These are phyloP conservation scores for Scleromitrula shiraiana DNA, from an alignment of 2,329 filamentous ascomycete species.

Conservation along the genomic window DNA sequence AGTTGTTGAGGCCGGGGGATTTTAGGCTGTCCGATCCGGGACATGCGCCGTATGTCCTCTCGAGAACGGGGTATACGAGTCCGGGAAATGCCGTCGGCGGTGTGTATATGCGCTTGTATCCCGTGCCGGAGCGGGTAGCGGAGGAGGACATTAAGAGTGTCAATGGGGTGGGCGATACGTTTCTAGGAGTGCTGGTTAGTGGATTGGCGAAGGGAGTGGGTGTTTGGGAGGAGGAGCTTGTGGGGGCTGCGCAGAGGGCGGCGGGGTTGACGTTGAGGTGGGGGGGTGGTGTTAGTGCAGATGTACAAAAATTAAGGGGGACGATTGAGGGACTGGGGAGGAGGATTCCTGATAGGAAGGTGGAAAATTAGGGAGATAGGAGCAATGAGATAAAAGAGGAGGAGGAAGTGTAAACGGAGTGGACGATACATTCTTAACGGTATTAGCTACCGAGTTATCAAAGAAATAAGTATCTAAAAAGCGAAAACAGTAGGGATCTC, in stretches of 20 bases:
- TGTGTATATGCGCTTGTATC: conserved; percentile 67
- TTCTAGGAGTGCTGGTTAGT: conserved; percentile 77
- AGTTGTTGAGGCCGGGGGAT: conserved; percentile 61
- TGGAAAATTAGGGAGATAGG: too few relatives aligned
- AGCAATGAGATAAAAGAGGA: too few relatives aligned
- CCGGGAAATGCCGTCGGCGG: conserved; percentile 55
- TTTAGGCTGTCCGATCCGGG: conserved; percentile 54
- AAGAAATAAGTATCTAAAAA: too few relatives aligned
- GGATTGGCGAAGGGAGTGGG: conserved; percentile 51
- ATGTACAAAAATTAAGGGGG: too few relatives aligned
- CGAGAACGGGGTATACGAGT: conserved; percentile 48
- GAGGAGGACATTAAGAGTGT: conserved; percentile 75
- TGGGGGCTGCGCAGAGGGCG: conserved; percentile 75
- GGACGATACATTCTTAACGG: too few relatives aligned
- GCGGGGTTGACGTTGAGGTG: conserved; percentile 72
- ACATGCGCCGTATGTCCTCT: conserved; percentile 63
- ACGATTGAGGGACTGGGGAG: not conserved
- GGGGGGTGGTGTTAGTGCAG: conserved; percentile 51
- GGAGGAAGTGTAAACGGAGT: too few relatives aligned
- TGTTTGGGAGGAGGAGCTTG: conserved; percentile 47
- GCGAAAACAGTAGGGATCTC: too few relatives aligned
- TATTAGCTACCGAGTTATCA: too few relatives aligned
- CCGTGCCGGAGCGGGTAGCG: conserved; percentile 55
- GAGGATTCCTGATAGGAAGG: too few relatives aligned
- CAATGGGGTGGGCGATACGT: conserved; percentile 91